Evolutionary conservation across 208 protist genomes (phyloP).

Genomic region (Trypanosoma vivax): DNA sequence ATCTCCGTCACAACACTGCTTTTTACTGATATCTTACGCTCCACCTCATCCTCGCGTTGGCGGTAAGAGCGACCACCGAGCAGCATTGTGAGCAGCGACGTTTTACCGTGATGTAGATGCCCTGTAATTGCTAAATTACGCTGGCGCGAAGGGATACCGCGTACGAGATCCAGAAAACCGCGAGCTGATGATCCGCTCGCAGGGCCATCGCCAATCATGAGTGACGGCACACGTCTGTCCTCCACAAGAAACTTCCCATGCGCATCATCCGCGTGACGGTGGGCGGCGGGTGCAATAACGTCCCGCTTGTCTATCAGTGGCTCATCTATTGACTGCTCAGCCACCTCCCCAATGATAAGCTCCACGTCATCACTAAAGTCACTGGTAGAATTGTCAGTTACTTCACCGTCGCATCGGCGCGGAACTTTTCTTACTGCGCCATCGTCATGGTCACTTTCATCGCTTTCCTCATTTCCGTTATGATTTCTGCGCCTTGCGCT

Average conservation of each 20-base stretch:
- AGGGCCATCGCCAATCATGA: constrained; percentile 13
- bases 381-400: constrained; percentile 1
- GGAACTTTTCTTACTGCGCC: not conserved
- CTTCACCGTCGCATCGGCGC: not conserved
- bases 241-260: constrained; percentile 35
- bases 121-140: constrained; percentile 94
- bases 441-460: not conserved
- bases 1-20: constrained; percentile 56
- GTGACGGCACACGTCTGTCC: constrained; percentile 20
- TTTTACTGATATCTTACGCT: constrained; percentile 61
- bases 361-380: constrained; percentile 81
- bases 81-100: constrained; percentile 89
- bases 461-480: not conserved
- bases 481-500: no score
- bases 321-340: constrained; percentile 49
- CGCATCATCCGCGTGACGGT: not conserved
- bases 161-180: constrained; percentile 40
- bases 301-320: constrained; percentile 48
- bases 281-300: constrained; percentile 7
- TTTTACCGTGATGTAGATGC: constrained; percentile 97
- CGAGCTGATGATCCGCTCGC: constrained; percentile 3
- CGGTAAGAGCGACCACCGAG: constrained; percentile 33
- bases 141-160: constrained; percentile 67
- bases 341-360: constrained; percentile 72
- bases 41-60: constrained; percentile 52